Evolutionary conservation across 345 rosid genomes (phyloP).

Genomic region (Schrenkiella parvula): DNA sequence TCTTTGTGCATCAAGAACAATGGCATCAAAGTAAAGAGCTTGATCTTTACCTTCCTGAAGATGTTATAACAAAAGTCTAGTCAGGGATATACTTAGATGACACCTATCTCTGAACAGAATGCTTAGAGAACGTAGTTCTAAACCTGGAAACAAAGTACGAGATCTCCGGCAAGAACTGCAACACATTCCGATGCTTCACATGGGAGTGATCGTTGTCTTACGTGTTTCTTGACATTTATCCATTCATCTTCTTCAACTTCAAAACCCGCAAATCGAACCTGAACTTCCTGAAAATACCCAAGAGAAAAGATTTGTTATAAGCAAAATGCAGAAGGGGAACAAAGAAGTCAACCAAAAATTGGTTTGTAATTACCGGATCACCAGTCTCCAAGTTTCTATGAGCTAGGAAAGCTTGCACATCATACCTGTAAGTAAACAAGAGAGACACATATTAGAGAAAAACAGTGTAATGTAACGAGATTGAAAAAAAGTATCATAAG

Average conservation of each 20-base stretch:
- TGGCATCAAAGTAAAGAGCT: slow-evolving; percentile 95
- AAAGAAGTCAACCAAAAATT: background rate
- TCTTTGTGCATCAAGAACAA: slow-evolving; percentile 95
- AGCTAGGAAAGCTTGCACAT: slow-evolving; percentile 68
- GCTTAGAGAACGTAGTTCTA: background rate
- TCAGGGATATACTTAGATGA: background rate
- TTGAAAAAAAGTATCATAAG: slow-evolving; percentile 6
- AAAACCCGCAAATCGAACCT: slow-evolving; percentile 91
- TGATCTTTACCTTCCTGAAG: slow-evolving; percentile 98
- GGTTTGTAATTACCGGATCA: slow-evolving; percentile 53
- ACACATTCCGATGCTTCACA: slow-evolving; percentile 99
- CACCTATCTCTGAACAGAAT: background rate
- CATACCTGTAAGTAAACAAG: slow-evolving; percentile 57
- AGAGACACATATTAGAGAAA: background rate
- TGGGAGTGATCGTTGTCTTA: slow-evolving; percentile 94
- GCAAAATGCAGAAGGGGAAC: slow-evolving; percentile 5
- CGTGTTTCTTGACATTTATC: slow-evolving; percentile 71
- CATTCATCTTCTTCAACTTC: slow-evolving; percentile 99
- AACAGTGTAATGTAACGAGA: background rate
- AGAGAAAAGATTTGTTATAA: slow-evolving; percentile 4
- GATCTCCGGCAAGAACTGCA: slow-evolving; percentile 98
- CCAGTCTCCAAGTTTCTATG: slow-evolving; percentile 69
- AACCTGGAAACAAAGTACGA: slow-evolving; percentile 98
- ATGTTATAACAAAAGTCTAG: background rate
- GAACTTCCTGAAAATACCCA: slow-evolving; percentile 71